Evolutionary conservation across 805 yeast species (phyloP).

Genomic region (Metschnikowia noctiluminum): DNA sequence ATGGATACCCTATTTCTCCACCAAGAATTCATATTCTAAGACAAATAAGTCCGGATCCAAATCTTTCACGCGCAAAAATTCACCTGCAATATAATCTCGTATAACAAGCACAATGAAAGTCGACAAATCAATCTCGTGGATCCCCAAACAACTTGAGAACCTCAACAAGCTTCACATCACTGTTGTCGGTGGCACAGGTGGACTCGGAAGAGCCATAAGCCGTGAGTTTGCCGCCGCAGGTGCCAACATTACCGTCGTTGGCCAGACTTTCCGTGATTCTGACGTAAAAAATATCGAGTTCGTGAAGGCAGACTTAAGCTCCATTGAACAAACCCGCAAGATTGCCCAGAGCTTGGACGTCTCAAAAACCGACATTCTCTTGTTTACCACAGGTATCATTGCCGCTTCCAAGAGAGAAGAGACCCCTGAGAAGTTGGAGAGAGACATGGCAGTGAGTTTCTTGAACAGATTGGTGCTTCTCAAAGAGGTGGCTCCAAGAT

Average conservation of each 20-base stretch:
- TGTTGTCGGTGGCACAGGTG: constrained; percentile 41
- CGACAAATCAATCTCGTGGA: constrained; percentile 2
- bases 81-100: background rate
- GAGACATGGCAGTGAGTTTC: constrained; percentile 34
- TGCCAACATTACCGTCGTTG: constrained; percentile 29
- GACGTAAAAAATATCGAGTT: constrained; percentile 17
- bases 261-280: constrained; percentile 27
- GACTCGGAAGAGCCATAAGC: constrained; percentile 36
- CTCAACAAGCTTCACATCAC: constrained; percentile 16
- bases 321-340: constrained; percentile 20
- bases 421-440: constrained; percentile 38
- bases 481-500: constrained; percentile 21
- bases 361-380: constrained; percentile 19
- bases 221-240: constrained; percentile 23
- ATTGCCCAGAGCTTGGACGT: constrained; percentile 6
- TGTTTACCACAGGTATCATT: constrained; percentile 42
- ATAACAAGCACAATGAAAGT: constrained; percentile 17
- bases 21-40: too few relatives aligned
- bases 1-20: too few relatives aligned
- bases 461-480: constrained; percentile 33
- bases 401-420: constrained; percentile 28
- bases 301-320: constrained; percentile 30
- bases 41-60: too few relatives aligned
- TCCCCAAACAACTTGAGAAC: background rate
- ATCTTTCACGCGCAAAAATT: too few relatives aligned